Evolutionary conservation across 352 stramenopile species (phyloP).

Genomic region (Phytopythium aichiense): DNA sequence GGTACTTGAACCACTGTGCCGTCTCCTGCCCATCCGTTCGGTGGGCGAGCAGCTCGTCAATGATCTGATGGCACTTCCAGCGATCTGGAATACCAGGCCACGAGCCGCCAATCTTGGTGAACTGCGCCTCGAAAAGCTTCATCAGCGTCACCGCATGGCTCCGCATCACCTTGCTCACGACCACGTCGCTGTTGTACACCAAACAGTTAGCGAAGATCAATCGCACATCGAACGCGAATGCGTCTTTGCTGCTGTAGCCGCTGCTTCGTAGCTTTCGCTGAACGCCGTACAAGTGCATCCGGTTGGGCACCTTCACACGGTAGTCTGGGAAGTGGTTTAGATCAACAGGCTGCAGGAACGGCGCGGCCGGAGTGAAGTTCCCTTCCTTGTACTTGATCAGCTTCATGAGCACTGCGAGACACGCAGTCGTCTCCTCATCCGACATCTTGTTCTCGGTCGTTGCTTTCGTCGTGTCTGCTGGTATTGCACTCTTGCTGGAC

Average conservation of each 20-base stretch:
- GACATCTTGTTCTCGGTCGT: constrained; percentile 41
- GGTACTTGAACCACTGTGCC: constrained; percentile 87
- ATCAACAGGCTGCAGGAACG: constrained; percentile 81
- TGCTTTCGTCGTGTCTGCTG: background rate
- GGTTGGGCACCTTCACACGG: constrained; percentile 75
- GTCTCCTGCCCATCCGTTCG: constrained; percentile 75
- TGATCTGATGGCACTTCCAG: constrained; percentile 83
- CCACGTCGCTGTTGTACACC: constrained; percentile 85
- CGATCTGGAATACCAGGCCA: constrained; percentile 68
- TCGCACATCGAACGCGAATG: constrained; percentile 75
- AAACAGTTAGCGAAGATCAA: constrained; percentile 88
- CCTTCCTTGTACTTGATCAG: constrained; percentile 86
- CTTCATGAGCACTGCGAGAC: constrained; percentile 67
- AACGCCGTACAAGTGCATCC: constrained; percentile 83
- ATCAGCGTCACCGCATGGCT: constrained; percentile 81
- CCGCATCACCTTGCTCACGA: constrained; percentile 80
- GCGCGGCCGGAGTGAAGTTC: constrained; percentile 58
- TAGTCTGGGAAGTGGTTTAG: constrained; percentile 83
- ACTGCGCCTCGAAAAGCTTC: constrained; percentile 75
- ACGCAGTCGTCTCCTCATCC: constrained; percentile 47
- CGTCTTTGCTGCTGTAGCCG: constrained; percentile 55
- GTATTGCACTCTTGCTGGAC: background rate
- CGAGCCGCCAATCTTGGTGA: constrained; percentile 59
- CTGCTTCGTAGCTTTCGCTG: constrained; percentile 81
- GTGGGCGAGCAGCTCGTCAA: constrained; percentile 71